A percentile compares a stretch with the other conserved stretches of the same genome.
Conservation (phyloP, 2,329 filamentous ascomycete genomes). For the Fusarium sp. region DNA sequence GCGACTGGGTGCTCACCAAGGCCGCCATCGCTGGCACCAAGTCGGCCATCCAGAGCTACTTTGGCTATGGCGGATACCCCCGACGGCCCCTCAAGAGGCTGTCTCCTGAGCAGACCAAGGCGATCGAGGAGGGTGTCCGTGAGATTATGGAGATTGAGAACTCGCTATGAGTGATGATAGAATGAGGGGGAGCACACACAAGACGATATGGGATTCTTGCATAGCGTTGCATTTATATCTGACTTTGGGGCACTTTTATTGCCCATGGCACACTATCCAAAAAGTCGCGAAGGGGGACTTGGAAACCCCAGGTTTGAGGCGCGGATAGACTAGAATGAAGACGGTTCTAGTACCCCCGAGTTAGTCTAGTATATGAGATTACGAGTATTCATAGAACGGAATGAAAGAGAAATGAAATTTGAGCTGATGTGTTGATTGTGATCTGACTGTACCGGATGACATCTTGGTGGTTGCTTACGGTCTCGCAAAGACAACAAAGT, state of each 20-base stretch:
- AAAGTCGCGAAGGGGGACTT: conserved; percentile 15
- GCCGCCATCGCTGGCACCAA: conserved; percentile 89
- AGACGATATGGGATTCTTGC: conserved; percentile 27
- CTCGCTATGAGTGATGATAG: conserved; percentile 53
- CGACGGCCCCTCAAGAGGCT: conserved; percentile 78
- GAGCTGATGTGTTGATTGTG: not conserved
- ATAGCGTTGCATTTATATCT: conserved; percentile 41
- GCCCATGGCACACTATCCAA: conserved; percentile 9
- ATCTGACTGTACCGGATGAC: not conserved
- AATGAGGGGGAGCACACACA: conserved; percentile 1
- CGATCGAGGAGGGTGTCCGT: conserved; percentile 66
- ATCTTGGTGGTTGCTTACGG: not conserved
- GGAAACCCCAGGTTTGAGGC: not conserved
- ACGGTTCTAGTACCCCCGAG: not conserved
- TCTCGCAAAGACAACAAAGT: not conserved
- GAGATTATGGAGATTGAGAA: conserved; percentile 77
- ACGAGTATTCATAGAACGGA: conserved; percentile 28
- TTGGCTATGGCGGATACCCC: conserved; percentile 83
- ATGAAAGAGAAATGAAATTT: conserved; percentile 12
- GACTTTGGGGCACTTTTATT: conserved; percentile 2
- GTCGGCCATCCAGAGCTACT: conserved; percentile 82
- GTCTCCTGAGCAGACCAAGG: conserved; percentile 65
- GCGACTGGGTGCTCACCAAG: conserved; percentile 88
- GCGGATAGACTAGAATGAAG: not conserved
- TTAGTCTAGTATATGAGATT: conserved; percentile 23